Evolutionary conservation across 73 alveolate species (phyloP), one percentile per base, ranked within the genome.

Genomic region (Paramecium bursaria): DNA sequence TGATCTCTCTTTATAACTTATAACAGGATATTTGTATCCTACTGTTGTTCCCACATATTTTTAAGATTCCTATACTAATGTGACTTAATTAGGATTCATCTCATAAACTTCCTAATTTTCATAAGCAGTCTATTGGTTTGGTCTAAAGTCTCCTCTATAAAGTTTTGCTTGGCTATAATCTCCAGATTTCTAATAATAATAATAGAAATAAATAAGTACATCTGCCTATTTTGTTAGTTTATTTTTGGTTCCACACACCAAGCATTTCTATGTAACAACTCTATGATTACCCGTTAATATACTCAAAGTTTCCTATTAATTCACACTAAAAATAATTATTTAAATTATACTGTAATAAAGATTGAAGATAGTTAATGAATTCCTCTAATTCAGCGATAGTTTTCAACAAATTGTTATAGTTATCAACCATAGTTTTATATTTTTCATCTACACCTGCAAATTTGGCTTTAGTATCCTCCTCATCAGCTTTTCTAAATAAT

Each of bases 31-130:
- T 67, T 67, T 67, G 48, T 25, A 67, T 19, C 82, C 82, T 39
- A 67, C 82, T 1, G 82, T 67, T 1, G 82, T 67, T 39, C 82
- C 82, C 6, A 67, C 82, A 35, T 35, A 67, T 39, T 67, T 67
- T 25, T 67, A 67, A 14, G 49, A 39, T 11, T 67, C 82, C 14
- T 44, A 3, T 7, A 25, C 21, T n/a, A 25, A 67, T 11, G 26
- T 67, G 13, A 67, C 55, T 35, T 67, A 33, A 42, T 19, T 35
- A 25, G 82, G 82, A 67, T 67, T 67, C 21, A 67, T 19, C 44
- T 67, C 82, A 67, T 67, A 67, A 39, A 67, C 82, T 67, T 67
- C 82, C 7, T 44, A 67, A 67, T 67, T 67, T 42, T 67, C 82
- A 39, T 67, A 67, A 9, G 44, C 27, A 4, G 14, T n/a, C n/a